A percentile compares a stretch with the other conserved stretches of the same genome.
These are phyloP conservation scores for Stevia rebaudiana DNA, from an alignment of 140 eudicot genomes.

Conservation along the genomic window DNA sequence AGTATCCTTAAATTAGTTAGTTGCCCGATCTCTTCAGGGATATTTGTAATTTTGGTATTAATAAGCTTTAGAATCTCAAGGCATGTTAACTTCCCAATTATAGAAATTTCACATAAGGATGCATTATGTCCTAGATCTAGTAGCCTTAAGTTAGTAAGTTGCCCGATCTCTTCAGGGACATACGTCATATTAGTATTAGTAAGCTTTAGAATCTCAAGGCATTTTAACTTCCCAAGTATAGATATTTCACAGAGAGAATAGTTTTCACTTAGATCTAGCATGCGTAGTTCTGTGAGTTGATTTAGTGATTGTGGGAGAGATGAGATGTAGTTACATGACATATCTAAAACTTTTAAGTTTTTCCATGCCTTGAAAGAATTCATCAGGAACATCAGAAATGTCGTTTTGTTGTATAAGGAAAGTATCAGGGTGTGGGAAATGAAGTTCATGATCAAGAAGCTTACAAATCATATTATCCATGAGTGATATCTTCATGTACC, in stretches of 20 bases:
- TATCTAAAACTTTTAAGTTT: constrained; percentile 15
- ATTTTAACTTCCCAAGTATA: constrained; percentile 8
- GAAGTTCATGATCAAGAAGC: constrained; percentile 12
- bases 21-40: too few relatives aligned
- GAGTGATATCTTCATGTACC: constrained; percentile 13
- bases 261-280: background rate
- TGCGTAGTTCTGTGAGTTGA: background rate
- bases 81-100: too few relatives aligned
- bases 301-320: constrained; percentile 22
- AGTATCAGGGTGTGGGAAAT: constrained; percentile 23
- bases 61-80: too few relatives aligned
- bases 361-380: constrained; percentile 2
- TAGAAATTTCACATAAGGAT: too few relatives aligned
- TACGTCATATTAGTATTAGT: background rate
- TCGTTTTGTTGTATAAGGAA: background rate
- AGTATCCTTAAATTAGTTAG: too few relatives aligned
- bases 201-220: constrained; percentile 8
- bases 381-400: background rate
- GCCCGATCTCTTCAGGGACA: constrained; percentile 12
- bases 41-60: too few relatives aligned
- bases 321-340: background rate
- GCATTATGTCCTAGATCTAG: too few relatives aligned
- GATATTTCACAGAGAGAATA: background rate
- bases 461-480: background rate
- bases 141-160: constrained; percentile 1